These are phyloP conservation scores for Aspergillus hortae DNA, from an alignment of 2,329 filamentous ascomycete genomes.

Conservation along the genomic window DNA sequence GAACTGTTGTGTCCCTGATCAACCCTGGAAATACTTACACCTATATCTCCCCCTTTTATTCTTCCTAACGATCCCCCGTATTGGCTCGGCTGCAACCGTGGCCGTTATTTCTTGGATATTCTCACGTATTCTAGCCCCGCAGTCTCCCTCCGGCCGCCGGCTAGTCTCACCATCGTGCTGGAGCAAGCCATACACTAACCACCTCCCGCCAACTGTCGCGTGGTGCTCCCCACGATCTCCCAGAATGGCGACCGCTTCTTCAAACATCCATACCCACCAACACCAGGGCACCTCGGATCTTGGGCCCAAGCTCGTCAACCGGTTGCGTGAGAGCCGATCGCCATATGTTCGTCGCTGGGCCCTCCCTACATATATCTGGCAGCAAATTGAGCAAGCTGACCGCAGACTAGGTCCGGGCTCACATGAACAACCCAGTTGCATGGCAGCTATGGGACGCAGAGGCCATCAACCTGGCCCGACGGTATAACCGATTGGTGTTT, in stretches of 20 bases:
- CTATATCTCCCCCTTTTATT: neutral
- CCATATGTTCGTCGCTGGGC: conserved; percentile 57
- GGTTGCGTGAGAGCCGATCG: conserved; percentile 59
- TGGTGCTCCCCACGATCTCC: conserved; percentile 4
- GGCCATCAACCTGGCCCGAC: conserved; percentile 70
- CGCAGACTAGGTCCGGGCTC: conserved; percentile 58
- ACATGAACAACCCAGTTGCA: conserved; percentile 76
- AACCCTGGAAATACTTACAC: neutral
- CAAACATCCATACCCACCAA: conserved; percentile 25
- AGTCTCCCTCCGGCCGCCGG: conserved; percentile 8
- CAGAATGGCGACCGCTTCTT: conserved; percentile 24
- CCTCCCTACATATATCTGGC: neutral
- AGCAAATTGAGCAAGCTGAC: conserved; percentile 10
- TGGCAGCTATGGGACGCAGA: conserved; percentile 88
- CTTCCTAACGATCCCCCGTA: neutral
- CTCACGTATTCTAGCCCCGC: neutral
- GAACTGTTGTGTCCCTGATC: neutral
- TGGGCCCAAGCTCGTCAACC: conserved; percentile 48
- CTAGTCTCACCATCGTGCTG: conserved; percentile 13
- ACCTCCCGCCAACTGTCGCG: conserved; percentile 5
- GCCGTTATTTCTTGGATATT: neutral
- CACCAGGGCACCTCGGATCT: conserved; percentile 21
- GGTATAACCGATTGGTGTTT: conserved; percentile 84
- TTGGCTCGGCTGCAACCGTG: neutral
- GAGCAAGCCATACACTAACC: conserved; percentile 12